These are phyloP conservation scores for Citrullus colocynthis DNA, from an alignment of 306 rosid species.

Conservation along the genomic window DNA sequence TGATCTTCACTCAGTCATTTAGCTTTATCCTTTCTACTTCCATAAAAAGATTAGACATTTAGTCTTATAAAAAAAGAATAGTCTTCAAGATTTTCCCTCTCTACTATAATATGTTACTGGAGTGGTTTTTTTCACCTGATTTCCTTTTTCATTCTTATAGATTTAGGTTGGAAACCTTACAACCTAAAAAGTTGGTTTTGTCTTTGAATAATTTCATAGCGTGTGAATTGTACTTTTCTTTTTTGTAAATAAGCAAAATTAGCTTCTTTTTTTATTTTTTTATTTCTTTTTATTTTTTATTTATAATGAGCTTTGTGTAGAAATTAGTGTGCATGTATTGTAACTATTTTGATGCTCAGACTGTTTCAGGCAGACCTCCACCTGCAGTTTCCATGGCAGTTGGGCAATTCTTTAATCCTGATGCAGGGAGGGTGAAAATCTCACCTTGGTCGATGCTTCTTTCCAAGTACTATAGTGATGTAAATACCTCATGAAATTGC, in stretches of 20 bases:
- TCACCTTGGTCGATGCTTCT: constrained; percentile 70
- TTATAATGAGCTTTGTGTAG: background rate
- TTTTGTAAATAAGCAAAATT: background rate
- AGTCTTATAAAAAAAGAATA: background rate
- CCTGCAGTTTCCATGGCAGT: constrained; percentile 99
- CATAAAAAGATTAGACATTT: background rate
- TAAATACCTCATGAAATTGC: constrained; percentile 23
- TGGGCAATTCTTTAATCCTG: constrained; percentile 93
- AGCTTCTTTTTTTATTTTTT: background rate
- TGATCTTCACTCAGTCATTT: constrained; percentile 10
- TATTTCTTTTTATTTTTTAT: too few relatives aligned
- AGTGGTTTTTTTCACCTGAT: background rate
- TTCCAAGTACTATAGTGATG: constrained; percentile 59
- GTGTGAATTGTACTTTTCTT: background rate
- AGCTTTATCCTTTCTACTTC: constrained; percentile 9
- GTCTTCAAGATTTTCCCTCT: background rate
- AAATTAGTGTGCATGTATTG: constrained; percentile 10
- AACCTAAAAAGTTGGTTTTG: background rate
- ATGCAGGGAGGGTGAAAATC: constrained; percentile 58
- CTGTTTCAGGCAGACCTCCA: constrained; percentile 98
- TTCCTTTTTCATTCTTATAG: background rate
- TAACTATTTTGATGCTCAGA: constrained; percentile 53
- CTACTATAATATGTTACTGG: background rate
- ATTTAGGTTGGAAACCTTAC: background rate
- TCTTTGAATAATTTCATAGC: background rate